These are phyloP conservation scores for Deakozyma indianensis DNA, from an alignment of 805 yeast genomes.

Conservation along the genomic window DNA sequence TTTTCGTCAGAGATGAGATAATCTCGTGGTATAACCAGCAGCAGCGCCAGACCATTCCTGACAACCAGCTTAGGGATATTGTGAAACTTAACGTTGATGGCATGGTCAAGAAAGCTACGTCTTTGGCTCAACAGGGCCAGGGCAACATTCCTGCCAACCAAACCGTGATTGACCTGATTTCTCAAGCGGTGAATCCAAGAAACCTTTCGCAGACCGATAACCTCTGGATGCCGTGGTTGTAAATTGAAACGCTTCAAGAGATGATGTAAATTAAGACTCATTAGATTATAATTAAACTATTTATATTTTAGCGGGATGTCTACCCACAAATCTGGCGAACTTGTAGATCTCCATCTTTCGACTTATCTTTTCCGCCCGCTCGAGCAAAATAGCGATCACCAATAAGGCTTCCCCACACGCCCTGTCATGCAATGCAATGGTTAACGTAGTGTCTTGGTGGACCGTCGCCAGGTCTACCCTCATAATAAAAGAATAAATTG, in stretches of 20 bases:
- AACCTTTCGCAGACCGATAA: conserved; percentile 84
- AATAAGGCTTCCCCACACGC: too few relatives aligned
- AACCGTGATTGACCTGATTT: conserved; percentile 74
- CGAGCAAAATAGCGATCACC: too few relatives aligned
- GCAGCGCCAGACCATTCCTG: conserved; percentile 65
- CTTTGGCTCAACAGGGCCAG: conserved; percentile 52
- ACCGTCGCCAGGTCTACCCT: too few relatives aligned
- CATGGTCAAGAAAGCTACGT: conserved; percentile 62
- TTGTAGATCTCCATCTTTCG: too few relatives aligned
- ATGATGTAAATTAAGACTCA: background rate
- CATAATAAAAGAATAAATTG: too few relatives aligned
- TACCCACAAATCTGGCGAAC: too few relatives aligned
- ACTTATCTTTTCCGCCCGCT: too few relatives aligned
- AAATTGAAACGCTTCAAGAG: too few relatives aligned
- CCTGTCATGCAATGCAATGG: too few relatives aligned
- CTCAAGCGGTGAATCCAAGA: conserved; percentile 91
- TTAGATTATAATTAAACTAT: too few relatives aligned
- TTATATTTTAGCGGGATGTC: too few relatives aligned
- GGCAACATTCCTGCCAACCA: conserved; percentile 68
- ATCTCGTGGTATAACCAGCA: conserved; percentile 90
- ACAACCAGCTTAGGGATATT: conserved; percentile 70
- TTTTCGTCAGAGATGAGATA: conserved; percentile 91
- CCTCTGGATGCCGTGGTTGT: conserved; percentile 86
- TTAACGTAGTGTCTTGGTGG: too few relatives aligned
- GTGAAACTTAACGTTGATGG: conserved; percentile 80